Conservation (phyloP, 208 protist genomes). For the Trypanosoma brucei region DNA sequence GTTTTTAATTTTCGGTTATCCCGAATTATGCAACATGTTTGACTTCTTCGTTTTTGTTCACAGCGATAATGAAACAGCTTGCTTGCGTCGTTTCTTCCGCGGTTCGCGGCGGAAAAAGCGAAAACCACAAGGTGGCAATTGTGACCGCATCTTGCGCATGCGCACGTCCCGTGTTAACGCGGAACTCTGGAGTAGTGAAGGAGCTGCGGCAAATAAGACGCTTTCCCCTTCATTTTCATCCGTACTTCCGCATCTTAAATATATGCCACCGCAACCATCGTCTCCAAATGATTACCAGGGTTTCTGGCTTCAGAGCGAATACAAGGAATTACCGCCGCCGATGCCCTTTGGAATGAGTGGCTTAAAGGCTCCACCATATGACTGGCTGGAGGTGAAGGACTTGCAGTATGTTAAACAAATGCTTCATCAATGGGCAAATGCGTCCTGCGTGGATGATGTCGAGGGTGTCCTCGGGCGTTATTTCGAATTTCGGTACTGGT, state of each 20-base stretch:
- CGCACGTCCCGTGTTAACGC: constrained; percentile 5
- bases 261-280: constrained; percentile 14
- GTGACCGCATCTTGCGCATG: constrained; percentile 34
- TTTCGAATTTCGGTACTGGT: constrained; percentile 72
- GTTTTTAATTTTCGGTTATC: constrained; percentile 35
- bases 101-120: constrained; percentile 32
- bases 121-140: constrained; percentile 8
- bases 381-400: constrained; percentile 22
- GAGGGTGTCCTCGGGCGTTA: constrained; percentile 21
- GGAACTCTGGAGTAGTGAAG: not conserved
- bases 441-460: not conserved
- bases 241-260: constrained; percentile 1
- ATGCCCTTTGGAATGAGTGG: not conserved
- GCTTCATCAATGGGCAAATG: constrained; percentile 3
- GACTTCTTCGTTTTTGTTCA: constrained; percentile 37
- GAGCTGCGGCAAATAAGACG: not conserved
- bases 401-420: constrained; percentile 5
- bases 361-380: not conserved
- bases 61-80: constrained; percentile 45
- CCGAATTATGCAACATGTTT: constrained; percentile 14
- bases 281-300: constrained; percentile 9
- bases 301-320: constrained; percentile 22
- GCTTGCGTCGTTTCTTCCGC: constrained; percentile 51
- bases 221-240: constrained; percentile 4
- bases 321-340: constrained; percentile 10